Percentiles rank a stretch among this genome's conserved stretches.
Conservation (phyloP, 345 rosid species). For the Draba incana region DNA sequence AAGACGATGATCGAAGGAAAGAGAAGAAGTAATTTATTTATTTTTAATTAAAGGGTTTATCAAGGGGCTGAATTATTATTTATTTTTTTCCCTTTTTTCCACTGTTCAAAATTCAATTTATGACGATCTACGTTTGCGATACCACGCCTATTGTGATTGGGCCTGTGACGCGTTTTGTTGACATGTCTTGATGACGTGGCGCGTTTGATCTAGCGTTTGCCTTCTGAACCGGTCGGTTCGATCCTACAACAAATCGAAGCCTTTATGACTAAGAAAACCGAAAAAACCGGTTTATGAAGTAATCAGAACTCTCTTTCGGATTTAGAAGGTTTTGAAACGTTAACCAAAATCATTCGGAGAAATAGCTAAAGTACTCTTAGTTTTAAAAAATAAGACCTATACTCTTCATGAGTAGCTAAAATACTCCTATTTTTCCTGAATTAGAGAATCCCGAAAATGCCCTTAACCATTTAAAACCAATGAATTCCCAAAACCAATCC, state of each 20-base stretch:
- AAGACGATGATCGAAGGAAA: constrained; percentile 38
- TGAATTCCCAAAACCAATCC: too few species aligned
- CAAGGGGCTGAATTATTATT: constrained; percentile 23
- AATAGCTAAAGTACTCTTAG: too few species aligned
- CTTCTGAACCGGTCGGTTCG: neutral
- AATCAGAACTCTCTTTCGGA: too few species aligned
- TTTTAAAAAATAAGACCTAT: too few species aligned
- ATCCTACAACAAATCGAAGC: neutral
- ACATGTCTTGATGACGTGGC: constrained; percentile 36
- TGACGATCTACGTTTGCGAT: constrained; percentile 34
- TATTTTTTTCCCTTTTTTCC: neutral
- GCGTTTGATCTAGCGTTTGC: neutral
- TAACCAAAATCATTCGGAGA: neutral
- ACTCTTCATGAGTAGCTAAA: too few species aligned
- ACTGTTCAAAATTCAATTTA: constrained; percentile 7
- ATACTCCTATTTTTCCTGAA: too few species aligned
- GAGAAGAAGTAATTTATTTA: constrained; percentile 1
- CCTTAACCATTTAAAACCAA: too few species aligned
- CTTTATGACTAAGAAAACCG: neutral
- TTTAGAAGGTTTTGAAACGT: too few species aligned
- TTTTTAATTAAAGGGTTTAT: constrained; percentile 38
- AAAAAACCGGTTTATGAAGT: neutral
- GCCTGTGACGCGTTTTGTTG: constrained; percentile 30
- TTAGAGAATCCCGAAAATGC: too few species aligned
- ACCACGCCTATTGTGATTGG: constrained; percentile 33